A percentile compares a stretch with the other conserved stretches of the same genome.
Conservation (phyloP, 192 early-diverging fungal species). For the Phlyctochytrium arcticum region DNA sequence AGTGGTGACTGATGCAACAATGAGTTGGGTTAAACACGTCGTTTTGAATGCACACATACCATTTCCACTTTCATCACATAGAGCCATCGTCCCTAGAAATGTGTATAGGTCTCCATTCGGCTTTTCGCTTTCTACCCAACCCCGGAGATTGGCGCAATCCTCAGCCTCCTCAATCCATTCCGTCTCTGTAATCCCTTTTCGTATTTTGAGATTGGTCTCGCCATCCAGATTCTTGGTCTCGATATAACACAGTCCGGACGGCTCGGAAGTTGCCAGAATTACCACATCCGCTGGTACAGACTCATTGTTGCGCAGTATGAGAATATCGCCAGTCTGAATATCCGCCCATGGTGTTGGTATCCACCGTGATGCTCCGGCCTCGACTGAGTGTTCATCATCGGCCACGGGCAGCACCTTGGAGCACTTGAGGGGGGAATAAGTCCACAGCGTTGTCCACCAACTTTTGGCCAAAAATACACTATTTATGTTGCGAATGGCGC, state of each 20-base stretch:
- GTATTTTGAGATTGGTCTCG: conserved; percentile 95
- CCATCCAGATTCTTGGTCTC: conserved; percentile 99
- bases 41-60: neutral
- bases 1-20: neutral
- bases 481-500: conserved; percentile 19
- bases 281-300: conserved; percentile 89
- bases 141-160: conserved; percentile 48
- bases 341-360: conserved; percentile 71
- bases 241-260: conserved; percentile 82
- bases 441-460: neutral
- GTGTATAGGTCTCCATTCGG: conserved; percentile 87
- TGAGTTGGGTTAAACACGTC: neutral
- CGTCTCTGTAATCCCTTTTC: conserved; percentile 63
- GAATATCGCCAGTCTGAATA: conserved; percentile 83
- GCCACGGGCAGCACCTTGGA: neutral
- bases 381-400: neutral
- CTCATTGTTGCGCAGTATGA: conserved; percentile 79
- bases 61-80: neutral
- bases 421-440: neutral
- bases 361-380: conserved; percentile 47
- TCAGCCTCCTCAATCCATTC: conserved; percentile 47
- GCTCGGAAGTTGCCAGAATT: conserved; percentile 78
- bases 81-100: conserved; percentile 69
- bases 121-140: conserved; percentile 76
- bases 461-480: conserved; percentile 15